A percentile compares a stretch with the other conserved stretches of the same genome.
These are phyloP conservation scores for Sanghuangporus weigelae DNA, from an alignment of 1,284 basidiomycete species.

Conservation along the genomic window DNA sequence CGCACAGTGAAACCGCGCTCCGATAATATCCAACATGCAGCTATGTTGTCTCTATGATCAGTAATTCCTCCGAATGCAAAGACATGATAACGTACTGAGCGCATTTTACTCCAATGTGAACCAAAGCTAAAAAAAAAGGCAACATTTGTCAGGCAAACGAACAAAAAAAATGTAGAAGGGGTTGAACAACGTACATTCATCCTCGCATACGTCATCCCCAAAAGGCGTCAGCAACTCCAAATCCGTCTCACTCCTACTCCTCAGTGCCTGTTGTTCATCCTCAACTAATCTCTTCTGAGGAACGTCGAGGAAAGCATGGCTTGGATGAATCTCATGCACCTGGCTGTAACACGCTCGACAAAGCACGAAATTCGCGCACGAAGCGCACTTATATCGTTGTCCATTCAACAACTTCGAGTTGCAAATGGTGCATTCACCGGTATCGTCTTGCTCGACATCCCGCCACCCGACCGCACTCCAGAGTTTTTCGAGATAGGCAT, in stretches of 20 bases:
- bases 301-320: slow-evolving; percentile 77
- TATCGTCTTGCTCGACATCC: slow-evolving; percentile 80
- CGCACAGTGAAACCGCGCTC: slow-evolving; percentile 86
- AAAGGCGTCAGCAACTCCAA: slow-evolving; percentile 22
- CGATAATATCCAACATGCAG: slow-evolving; percentile 83
- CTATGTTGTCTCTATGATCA: slow-evolving; percentile 35
- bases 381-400: slow-evolving; percentile 79
- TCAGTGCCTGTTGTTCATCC: slow-evolving; percentile 21
- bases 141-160: not conserved
- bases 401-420: slow-evolving; percentile 45
- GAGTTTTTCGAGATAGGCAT: slow-evolving; percentile 79
- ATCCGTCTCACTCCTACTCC: slow-evolving; percentile 40
- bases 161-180: not conserved
- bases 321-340: slow-evolving; percentile 86
- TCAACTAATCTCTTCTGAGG: slow-evolving; percentile 46
- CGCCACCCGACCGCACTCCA: slow-evolving; percentile 82
- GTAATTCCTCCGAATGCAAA: not conserved
- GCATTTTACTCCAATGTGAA: slow-evolving; percentile 67
- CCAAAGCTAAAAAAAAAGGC: slow-evolving; percentile 45
- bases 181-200: slow-evolving; percentile 48
- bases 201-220: slow-evolving; percentile 39
- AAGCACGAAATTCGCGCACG: slow-evolving; percentile 73
- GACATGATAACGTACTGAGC: slow-evolving; percentile 56
- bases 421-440: slow-evolving; percentile 74
- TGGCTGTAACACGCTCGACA: slow-evolving; percentile 73